Evolutionary conservation across 495 filamentous ascomycete genomes (phyloP).

Genomic region (Arthonia radiata): DNA sequence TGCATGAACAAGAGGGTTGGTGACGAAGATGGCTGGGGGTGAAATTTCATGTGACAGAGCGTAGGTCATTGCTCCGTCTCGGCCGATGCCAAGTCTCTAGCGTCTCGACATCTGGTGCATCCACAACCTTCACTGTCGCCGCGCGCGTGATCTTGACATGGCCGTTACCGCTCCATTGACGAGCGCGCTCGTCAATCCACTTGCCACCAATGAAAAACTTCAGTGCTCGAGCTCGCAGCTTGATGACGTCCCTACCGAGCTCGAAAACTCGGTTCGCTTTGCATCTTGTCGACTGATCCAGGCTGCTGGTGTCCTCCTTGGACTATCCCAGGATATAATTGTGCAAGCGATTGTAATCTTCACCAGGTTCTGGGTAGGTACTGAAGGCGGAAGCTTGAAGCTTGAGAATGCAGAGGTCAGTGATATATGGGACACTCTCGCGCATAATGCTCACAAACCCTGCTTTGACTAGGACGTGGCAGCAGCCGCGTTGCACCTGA

Average conservation of each 20-base stretch:
- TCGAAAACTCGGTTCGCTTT: conserved; percentile 48
- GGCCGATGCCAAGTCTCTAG: no score
- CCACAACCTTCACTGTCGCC: no score
- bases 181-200: conserved; percentile 42
- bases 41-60: no score
- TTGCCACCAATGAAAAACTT: conserved; percentile 66
- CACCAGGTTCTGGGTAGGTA: conserved; percentile 60
- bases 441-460: not conserved
- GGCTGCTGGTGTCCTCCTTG: conserved; percentile 61
- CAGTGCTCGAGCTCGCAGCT: conserved; percentile 37
- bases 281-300: conserved; percentile 58
- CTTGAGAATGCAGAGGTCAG: conserved; percentile 30
- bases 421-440: no score
- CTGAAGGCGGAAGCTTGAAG: conserved; percentile 35
- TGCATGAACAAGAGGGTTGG: no score
- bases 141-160: no score
- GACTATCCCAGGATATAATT: conserved; percentile 69
- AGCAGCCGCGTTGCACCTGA: conserved; percentile 57
- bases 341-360: conserved; percentile 74
- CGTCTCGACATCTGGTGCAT: no score
- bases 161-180: not conserved
- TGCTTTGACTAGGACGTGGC: conserved; percentile 38
- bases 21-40: no score
- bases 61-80: no score
- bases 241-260: conserved; percentile 48